These are phyloP conservation scores for Diutina scorzettiae DNA, from an alignment of 1,139 yeast genomes.

Conservation along the genomic window DNA sequence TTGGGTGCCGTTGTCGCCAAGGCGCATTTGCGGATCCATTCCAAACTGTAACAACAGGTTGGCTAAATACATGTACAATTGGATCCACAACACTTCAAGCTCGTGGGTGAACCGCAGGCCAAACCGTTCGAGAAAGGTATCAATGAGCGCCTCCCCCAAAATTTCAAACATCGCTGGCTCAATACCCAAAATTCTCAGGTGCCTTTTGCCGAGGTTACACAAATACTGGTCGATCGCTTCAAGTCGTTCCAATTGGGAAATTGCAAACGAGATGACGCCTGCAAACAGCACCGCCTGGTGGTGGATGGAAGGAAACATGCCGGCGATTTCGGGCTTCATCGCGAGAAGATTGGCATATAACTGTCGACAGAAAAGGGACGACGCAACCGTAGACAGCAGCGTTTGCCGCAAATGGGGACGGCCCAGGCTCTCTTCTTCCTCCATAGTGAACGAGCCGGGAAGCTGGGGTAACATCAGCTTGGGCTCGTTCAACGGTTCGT, in stretches of 20 bases:
- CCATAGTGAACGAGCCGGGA: slow-evolving; percentile 11
- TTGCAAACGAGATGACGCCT: slow-evolving; percentile 59
- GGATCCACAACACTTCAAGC: slow-evolving; percentile 54
- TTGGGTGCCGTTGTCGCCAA: not conserved
- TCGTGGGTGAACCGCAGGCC: slow-evolving; percentile 34
- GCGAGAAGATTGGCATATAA: slow-evolving; percentile 46
- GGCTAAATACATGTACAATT: slow-evolving; percentile 40
- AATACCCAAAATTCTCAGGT: slow-evolving; percentile 62
- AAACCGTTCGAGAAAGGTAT: slow-evolving; percentile 62
- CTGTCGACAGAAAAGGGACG: slow-evolving; percentile 46
- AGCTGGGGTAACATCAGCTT: slow-evolving; percentile 11
- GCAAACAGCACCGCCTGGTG: slow-evolving; percentile 74
- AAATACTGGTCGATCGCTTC: slow-evolving; percentile 45
- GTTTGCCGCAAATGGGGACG: not conserved
- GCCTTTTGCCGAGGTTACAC: slow-evolving; percentile 58
- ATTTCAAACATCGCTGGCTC: slow-evolving; percentile 63
- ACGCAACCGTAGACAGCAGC: slow-evolving; percentile 9
- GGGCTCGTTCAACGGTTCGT: slow-evolving; percentile 18
- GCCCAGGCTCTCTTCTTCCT: not conserved
- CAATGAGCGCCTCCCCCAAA: slow-evolving; percentile 69
- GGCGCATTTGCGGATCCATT: slow-evolving; percentile 34
- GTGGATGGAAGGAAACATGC: slow-evolving; percentile 49
- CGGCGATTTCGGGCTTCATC: slow-evolving; percentile 42
- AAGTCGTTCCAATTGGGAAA: slow-evolving; percentile 32
- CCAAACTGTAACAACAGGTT: slow-evolving; percentile 56